Evolutionary conservation across 257 asterid species (phyloP).

Genomic region (Coffea eugenioides): DNA sequence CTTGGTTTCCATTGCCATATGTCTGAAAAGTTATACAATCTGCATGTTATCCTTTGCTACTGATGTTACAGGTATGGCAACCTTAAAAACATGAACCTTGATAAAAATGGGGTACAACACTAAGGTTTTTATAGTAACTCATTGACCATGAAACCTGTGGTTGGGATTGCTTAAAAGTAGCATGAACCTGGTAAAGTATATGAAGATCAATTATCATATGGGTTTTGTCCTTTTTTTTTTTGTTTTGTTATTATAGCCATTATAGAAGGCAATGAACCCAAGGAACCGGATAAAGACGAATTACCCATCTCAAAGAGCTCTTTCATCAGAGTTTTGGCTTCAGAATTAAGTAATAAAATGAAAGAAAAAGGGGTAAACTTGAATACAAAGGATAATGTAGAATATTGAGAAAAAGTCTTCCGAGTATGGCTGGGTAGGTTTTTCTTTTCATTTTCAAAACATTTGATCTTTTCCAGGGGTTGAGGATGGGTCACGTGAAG

Average conservation of each 20-base stretch:
- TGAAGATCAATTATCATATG: not conserved
- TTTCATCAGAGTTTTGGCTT: not conserved
- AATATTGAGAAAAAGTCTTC: not conserved
- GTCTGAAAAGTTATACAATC: not conserved
- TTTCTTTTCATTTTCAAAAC: not conserved
- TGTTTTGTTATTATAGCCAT: no score
- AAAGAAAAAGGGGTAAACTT: not conserved
- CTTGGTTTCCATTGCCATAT: not conserved
- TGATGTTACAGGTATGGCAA: not conserved
- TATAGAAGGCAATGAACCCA: not conserved
- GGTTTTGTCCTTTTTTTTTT: no score
- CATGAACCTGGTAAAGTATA: not conserved
- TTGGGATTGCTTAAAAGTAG: not conserved
- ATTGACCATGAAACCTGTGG: not conserved
- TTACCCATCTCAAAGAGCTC: not conserved
- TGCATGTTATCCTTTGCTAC: not conserved
- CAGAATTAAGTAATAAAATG: not conserved
- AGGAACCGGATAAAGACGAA: not conserved
- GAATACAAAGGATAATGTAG: no score
- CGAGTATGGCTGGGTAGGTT: not conserved
- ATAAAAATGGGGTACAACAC: not conserved
- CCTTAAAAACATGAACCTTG: not conserved
- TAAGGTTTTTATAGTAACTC: not conserved
- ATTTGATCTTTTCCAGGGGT: not conserved
- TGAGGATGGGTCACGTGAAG: not conserved